Base-by-base conservation (phyloP, 78 protist genomes). In the Dictyostelium citrinum region DNA sequence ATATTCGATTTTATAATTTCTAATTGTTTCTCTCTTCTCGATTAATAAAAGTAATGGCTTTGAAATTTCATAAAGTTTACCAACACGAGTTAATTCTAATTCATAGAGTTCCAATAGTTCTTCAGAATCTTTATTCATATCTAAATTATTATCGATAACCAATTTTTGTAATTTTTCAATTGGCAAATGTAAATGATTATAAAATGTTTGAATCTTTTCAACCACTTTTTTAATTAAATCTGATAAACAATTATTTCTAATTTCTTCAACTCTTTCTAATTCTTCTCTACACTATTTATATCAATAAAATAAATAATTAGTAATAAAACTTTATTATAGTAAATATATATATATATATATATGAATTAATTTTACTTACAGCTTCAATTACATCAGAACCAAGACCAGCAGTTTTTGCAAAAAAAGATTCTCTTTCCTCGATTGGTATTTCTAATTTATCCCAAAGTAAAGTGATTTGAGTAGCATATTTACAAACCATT, bases 371-470 rank as follows among this genome's bases (percentile, higher is more conserved):
- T 64, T 35, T 41, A 74, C 91, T 11, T 84, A 84, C 91, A 49
- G 93, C 93, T 45, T 88, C 93, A 41, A 88, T 68, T 6, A 88
- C 93, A 78, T 88, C 93, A 16, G 31, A 39, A n/a, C 93, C 93
- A 61, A 88, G 80, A 46, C 93, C 93, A 29, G 93, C 81, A 46
- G 93, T 88, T 33, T 88, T 88, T 31, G 82, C 31, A 67, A 88
- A 88, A 80, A 88, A 88, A 16, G 84, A 61, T 33, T 88, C 93
- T 29, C 93, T 67, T 46, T 88, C 93, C 7, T 88, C 93, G 4
- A 68, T 80, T 2, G 85, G 85, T 45, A 68, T 46, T 3, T 64
- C 84, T 39, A 88, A 33, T 58, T 76, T 78, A 49, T 88, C 81
- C 93, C 93, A 88, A 4, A 88, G 85, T n/a, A 24, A 3, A 3